These are phyloP conservation scores for Kurtzmaniella cleridarum DNA, from an alignment of 805 yeast genomes.

Conservation along the genomic window DNA sequence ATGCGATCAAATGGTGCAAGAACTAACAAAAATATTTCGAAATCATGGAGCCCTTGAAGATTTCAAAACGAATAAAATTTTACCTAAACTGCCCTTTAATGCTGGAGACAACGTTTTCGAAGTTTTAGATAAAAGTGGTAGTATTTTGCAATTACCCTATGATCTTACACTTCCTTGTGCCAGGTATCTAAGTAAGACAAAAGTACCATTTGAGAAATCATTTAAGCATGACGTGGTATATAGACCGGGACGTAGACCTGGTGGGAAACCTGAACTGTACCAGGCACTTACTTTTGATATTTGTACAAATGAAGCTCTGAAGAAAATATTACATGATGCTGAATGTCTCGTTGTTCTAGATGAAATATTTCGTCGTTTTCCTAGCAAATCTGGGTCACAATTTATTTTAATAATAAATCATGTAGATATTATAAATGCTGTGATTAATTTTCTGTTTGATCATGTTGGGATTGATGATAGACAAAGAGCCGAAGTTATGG, in stretches of 20 bases:
- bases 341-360: conserved; percentile 81
- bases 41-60: conserved; percentile 87
- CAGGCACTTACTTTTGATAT: conserved; percentile 87
- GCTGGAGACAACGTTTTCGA: conserved; percentile 67
- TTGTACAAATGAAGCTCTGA: conserved; percentile 41
- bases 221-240: conserved; percentile 79
- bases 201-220: conserved; percentile 48
- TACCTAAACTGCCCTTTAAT: conserved; percentile 74
- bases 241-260: conserved; percentile 53
- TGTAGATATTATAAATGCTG: conserved; percentile 67
- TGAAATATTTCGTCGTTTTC: conserved; percentile 62
- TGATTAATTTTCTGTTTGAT: conserved; percentile 65
- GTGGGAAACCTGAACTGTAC: conserved; percentile 67
- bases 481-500: conserved; percentile 62
- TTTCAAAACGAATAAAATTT: conserved; percentile 54
- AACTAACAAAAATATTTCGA: conserved; percentile 58
- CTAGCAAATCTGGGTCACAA: conserved; percentile 49
- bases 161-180: conserved; percentile 91
- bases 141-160: conserved; percentile 82
- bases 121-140: conserved; percentile 79
- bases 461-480: conserved; percentile 61
- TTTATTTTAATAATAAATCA: conserved; percentile 58
- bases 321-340: conserved; percentile 66
- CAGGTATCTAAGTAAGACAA: conserved; percentile 65
- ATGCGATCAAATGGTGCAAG: conserved; percentile 54